Conservation (phyloP, 2,329 filamentous ascomycete genomes). For the Sporothrix schenckii region DNA sequence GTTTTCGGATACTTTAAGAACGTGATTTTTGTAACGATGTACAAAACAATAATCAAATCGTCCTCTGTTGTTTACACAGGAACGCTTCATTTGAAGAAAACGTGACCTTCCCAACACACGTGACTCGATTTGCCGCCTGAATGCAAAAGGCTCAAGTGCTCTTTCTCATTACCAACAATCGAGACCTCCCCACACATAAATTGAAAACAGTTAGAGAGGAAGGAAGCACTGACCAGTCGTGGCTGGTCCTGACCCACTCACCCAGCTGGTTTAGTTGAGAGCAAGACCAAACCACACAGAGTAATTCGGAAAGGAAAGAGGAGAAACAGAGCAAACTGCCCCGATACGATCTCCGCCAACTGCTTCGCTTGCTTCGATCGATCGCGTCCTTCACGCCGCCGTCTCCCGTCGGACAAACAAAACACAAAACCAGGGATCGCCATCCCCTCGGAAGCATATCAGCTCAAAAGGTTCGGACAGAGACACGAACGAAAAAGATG, state of each 20-base stretch:
- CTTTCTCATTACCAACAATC: neutral
- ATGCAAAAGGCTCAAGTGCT: neutral
- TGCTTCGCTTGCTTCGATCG: slow-evolving; percentile 11
- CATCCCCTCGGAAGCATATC: neutral
- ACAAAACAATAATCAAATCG: neutral
- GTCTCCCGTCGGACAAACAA: neutral
- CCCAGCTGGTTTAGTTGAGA: neutral
- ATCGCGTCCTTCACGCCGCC: neutral
- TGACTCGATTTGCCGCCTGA: neutral
- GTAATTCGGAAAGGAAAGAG: neutral
- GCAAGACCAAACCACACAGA: neutral
- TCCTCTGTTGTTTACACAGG: too few relatives aligned
- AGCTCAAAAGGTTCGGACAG: neutral
- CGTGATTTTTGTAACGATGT: too few relatives aligned
- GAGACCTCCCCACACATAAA: neutral
- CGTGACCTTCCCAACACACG: neutral
- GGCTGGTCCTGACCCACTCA: slow-evolving; percentile 13
- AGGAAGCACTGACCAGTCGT: slow-evolving; percentile 19
- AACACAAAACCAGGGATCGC: neutral
- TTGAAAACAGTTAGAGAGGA: neutral
- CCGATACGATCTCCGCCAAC: slow-evolving; percentile 9
- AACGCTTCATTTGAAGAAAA: neutral
- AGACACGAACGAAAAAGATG: neutral
- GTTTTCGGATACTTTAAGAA: too few relatives aligned
- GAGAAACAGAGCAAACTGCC: neutral